Evolutionary conservation across 305 asterid species (phyloP), one percentile per base, ranked within the genome.

Genomic region (Fraxinus ornus): DNA sequence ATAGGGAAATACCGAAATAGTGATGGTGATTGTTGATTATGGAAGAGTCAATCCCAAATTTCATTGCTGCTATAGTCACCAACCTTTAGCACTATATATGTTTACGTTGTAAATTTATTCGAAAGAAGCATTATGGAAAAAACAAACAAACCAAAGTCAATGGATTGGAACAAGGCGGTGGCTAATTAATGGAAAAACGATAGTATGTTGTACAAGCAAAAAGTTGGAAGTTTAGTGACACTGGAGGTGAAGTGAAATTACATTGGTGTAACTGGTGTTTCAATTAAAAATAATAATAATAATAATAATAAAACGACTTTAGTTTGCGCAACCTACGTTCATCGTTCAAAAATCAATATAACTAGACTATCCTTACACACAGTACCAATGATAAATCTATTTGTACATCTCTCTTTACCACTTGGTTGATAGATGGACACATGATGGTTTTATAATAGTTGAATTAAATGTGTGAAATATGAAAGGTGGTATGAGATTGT

Each of bases 1-100:
- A 78, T 80, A 75, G 86, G 87, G 72, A 28, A 70, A 79, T 52
- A 17, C 55, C n/a, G 82, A 74, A 81, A 6, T 47, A n/a, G n/a
- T 44, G 55, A 44, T 44, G 60, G 60, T 13, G 60, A 49, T 49
- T 17, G 26, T 2, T 57, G 66, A 57, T n/a, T 19, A 19, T 57
- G 66, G 66, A 55, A 55, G 66, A n/a, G 66, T 52, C 22, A 19
- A 5, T n/a, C 10, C 66, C 62, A 52, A 52, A 52, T 52, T 57
- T 6, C 26, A 57, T 57, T 57, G 66, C 66, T n/a, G 66, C 66
- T 57, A 19, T 6, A 57, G 12, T 57, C 66, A 26, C 22, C 22
- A 17, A 17, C 21, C 24, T 52, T 52, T n/a, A 52, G 64, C 7
- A n/a, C 64, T 4, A 19, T 52, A 5, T n/a, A 19, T 17, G 0